Percentiles rank a stretch among this genome's conserved stretches.
phyloP scores from a whole-genome alignment of 768 basidiomycete genomes.

The Austroboletus eburneus region DNA sequence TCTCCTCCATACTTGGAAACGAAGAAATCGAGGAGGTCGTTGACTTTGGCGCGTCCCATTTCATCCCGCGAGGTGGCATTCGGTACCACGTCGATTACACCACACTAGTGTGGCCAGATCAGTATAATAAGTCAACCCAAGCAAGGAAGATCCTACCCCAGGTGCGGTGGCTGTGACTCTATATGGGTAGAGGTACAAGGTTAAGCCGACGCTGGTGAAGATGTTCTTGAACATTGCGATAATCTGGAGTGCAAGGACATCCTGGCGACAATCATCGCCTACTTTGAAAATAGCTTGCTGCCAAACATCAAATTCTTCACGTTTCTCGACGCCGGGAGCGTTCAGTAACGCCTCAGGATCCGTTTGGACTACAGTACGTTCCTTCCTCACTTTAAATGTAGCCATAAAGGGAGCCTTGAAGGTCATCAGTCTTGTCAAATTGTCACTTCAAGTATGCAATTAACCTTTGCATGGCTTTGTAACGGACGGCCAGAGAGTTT shows the following conservation, averaged over 20 bases:
- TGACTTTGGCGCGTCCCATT: constrained; percentile 98
- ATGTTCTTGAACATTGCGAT: constrained; percentile 99
- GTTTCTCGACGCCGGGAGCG: constrained; percentile 53
- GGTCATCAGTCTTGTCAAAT: constrained; percentile 1
- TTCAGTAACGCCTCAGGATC: constrained; percentile 75
- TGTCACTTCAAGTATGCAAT: not conserved
- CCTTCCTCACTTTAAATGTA: constrained; percentile 96
- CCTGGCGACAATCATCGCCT: constrained; percentile 98
- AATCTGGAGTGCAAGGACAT: constrained; percentile 93
- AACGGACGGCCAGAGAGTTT: constrained; percentile 94
- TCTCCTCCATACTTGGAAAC: constrained; percentile 87
- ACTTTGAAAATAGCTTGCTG: constrained; percentile 99
- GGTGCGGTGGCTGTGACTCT: constrained; percentile 96
- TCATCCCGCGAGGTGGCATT: constrained; percentile 98
- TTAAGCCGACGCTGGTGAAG: constrained; percentile 83
- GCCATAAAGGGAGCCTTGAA: constrained; percentile 98
- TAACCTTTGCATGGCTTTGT: constrained; percentile 95
- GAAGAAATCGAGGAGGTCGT: constrained; percentile 93
- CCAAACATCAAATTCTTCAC: constrained; percentile 82
- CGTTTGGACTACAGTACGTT: constrained; percentile 59
- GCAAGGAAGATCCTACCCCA: constrained; percentile 56
- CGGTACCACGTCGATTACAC: constrained; percentile 97
- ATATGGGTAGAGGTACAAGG: constrained; percentile 91
- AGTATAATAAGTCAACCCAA: not conserved
- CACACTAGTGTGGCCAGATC: constrained; percentile 61